Evolutionary conservation across 495 filamentous ascomycete species (phyloP).

Genomic region (Bryoglossum gracile): DNA sequence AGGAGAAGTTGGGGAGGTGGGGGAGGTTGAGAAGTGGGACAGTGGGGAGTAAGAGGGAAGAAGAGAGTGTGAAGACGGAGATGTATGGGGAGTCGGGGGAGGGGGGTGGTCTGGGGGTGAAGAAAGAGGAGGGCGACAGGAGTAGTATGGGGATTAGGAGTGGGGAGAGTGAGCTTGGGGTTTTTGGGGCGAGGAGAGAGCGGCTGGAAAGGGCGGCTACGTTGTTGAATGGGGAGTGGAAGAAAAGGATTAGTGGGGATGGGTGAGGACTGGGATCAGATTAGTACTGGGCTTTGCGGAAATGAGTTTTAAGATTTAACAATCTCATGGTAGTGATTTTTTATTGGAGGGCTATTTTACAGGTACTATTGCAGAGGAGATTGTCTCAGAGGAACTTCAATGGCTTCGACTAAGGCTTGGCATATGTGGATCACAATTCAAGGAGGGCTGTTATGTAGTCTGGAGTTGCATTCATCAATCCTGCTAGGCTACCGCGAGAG

Average conservation of each 20-base stretch:
- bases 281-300: no score
- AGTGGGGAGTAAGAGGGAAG: not conserved
- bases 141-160: conserved; percentile 14
- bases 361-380: no score
- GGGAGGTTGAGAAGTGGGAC: not conserved
- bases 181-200: conserved; percentile 12
- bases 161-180: conserved; percentile 5
- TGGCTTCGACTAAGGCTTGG: not conserved
- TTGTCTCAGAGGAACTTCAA: no score
- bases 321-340: no score
- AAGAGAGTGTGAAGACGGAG: conserved; percentile 1
- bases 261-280: not conserved
- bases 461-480: conserved; percentile 21
- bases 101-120: not conserved
- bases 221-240: conserved; percentile 8
- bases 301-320: not conserved
- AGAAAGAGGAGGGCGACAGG: not conserved
- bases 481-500: conserved; percentile 14
- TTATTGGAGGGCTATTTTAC: no score
- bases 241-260: not conserved
- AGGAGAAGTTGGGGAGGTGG: no score
- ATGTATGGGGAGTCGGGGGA: conserved; percentile 9
- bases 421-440: conserved; percentile 4
- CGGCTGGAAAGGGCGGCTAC: conserved; percentile 12
- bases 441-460: not conserved